phyloP scores from a whole-genome alignment of 2,329 filamentous ascomycete genomes.

The Ceratocystis diversiconidia region DNA sequence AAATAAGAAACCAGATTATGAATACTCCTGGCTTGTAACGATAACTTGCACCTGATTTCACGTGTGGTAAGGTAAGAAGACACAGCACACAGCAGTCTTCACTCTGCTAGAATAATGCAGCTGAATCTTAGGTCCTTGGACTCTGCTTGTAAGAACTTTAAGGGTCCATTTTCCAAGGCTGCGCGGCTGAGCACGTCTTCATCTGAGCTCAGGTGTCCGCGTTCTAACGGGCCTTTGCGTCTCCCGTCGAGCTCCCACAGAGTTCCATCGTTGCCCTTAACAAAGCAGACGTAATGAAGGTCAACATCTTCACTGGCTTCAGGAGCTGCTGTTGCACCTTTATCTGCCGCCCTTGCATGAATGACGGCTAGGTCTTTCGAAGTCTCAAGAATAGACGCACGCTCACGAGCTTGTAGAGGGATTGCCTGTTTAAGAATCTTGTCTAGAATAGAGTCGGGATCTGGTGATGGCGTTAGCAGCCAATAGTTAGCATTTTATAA shows the following conservation, averaged over 20 bases:
- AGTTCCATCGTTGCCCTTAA: constrained; percentile 53
- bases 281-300: constrained; percentile 91
- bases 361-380: constrained; percentile 61
- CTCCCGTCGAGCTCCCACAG: constrained; percentile 48
- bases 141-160: constrained; percentile 42
- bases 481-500: not conserved
- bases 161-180: constrained; percentile 55
- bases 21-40: no score
- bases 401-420: constrained; percentile 48
- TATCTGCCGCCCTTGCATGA: constrained; percentile 60
- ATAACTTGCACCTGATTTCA: no score
- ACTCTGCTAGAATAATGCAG: constrained; percentile 39
- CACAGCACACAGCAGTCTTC: not conserved
- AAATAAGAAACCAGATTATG: no score
- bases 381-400: constrained; percentile 63
- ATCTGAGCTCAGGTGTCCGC: constrained; percentile 39
- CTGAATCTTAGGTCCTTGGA: constrained; percentile 45
- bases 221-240: constrained; percentile 40
- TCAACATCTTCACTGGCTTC: constrained; percentile 70
- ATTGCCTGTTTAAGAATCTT: constrained; percentile 55
- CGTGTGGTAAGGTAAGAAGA: no score
- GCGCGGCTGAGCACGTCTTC: constrained; percentile 64
- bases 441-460: constrained; percentile 42
- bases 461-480: constrained; percentile 22
- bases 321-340: constrained; percentile 68